These are phyloP conservation scores for Gautieria morchelliformis DNA, from an alignment of 768 basidiomycete genomes.

Conservation along the genomic window DNA sequence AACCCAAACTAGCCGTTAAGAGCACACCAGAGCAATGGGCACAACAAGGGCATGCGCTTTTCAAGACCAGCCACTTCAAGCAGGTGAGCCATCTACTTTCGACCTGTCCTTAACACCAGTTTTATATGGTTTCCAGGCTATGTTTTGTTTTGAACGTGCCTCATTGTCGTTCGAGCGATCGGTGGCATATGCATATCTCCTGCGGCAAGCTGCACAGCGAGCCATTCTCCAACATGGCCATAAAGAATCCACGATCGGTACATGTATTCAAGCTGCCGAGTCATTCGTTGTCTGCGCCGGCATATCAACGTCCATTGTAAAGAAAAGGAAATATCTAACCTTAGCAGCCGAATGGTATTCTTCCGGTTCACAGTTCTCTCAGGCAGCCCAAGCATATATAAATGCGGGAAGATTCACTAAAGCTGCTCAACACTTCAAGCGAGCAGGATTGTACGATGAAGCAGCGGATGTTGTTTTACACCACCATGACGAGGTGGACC, in stretches of 20 bases:
- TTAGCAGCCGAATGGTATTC: constrained; percentile 41
- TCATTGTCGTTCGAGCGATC: constrained; percentile 30
- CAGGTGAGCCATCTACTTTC: not conserved
- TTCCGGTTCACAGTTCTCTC: constrained; percentile 26
- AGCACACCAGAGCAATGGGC: not conserved
- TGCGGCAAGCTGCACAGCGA: constrained; percentile 40
- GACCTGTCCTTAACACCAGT: not conserved
- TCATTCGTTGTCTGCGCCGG: constrained; percentile 37
- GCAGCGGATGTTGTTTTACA: constrained; percentile 36
- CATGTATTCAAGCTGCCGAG: constrained; percentile 37
- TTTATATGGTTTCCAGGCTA: constrained; percentile 29
- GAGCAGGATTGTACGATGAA: constrained; percentile 41
- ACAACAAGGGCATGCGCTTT: not conserved
- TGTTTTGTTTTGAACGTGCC: constrained; percentile 45
- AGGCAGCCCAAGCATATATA: constrained; percentile 37
- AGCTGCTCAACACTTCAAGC: constrained; percentile 40
- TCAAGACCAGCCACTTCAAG: not conserved
- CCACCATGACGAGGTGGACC: constrained; percentile 24
- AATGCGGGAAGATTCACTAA: constrained; percentile 32
- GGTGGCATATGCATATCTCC: constrained; percentile 43
- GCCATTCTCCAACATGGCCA: constrained; percentile 18
- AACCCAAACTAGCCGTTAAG: constrained; percentile 39
- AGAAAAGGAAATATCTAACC: constrained; percentile 24
- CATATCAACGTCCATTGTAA: constrained; percentile 13
- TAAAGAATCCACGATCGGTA: constrained; percentile 20